These are phyloP conservation scores for Pterocarpus santalinus DNA, from an alignment of 306 rosid genomes.

Conservation along the genomic window DNA sequence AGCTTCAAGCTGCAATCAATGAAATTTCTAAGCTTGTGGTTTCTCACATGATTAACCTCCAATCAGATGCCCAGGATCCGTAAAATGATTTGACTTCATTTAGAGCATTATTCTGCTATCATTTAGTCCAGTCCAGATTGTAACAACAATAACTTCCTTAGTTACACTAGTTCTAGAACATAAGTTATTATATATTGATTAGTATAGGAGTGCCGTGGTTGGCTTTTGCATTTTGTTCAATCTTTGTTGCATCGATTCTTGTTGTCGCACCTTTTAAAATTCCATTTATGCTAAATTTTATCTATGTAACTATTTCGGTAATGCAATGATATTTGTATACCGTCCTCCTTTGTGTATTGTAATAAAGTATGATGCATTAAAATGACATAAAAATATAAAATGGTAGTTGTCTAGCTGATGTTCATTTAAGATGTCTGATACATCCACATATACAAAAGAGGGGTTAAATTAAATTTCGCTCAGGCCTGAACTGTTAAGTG, in stretches of 20 bases:
- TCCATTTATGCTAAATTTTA: conserved; percentile 10
- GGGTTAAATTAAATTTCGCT: neutral
- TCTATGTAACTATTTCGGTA: neutral
- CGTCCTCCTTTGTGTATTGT: conserved; percentile 5
- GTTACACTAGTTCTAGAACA: conserved; percentile 43
- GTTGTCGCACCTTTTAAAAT: conserved; percentile 4
- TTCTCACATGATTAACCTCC: conserved; percentile 80
- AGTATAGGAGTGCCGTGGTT: conserved; percentile 28
- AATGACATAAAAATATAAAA: neutral
- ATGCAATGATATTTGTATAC: conserved; percentile 1
- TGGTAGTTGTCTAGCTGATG: conserved; percentile 12
- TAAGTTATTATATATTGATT: conserved; percentile 17
- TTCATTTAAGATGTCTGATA: conserved; percentile 17
- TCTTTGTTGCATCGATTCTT: conserved; percentile 27
- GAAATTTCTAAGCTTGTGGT: conserved; percentile 83
- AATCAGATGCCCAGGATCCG: conserved; percentile 70
- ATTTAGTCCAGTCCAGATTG: conserved; percentile 44
- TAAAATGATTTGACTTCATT: conserved; percentile 43
- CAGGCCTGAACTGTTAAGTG: conserved; percentile 11
- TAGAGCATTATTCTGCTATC: conserved; percentile 32
- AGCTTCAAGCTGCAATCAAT: conserved; percentile 77
- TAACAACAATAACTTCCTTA: conserved; percentile 38
- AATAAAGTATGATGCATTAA: conserved; percentile 15
- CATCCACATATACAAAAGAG: conserved; percentile 22
- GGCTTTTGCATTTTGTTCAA: conserved; percentile 45